Base-by-base conservation (phyloP, 2,329 filamentous ascomycete genomes). In the Aspergillus luchuensis region DNA sequence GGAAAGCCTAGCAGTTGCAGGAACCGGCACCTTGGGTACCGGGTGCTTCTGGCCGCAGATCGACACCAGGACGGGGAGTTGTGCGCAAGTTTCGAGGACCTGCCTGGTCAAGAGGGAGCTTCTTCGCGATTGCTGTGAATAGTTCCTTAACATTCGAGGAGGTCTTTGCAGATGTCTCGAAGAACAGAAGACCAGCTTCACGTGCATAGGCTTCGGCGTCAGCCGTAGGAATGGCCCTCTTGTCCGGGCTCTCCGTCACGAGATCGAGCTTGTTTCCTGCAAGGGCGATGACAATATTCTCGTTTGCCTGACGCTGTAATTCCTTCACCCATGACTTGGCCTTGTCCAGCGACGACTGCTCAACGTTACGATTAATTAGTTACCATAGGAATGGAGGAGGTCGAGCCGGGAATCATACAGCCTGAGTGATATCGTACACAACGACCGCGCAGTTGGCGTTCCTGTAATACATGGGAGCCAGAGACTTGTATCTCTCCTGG, bases 311-410 rank as follows among this genome's bases (percentile, higher is more conserved):
- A 75, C 95, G 89, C 80, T 99, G 95, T 58, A 99, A 88, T 78
- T 99, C 95, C 82, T 98, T 98, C 61, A 99, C 94, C 95, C 95
- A 99, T 48, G 93, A 91, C 80, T 99, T 99, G 70, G 96, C 96
- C 84, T 99, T 99, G 80, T 99, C 96, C 73, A 99, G 84, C 51
- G 95, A 99, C 67, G 93, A 87, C 95, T 99, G 59, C 68, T 65
- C 21, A 19, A 17, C n/a, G 21, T 52, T 55, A 43, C 17, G 48
- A 15, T 13, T 8, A 15, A 43, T 64, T 64, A 64, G 62, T 38
- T 43, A 51, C 38, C 36, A n/a, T 30, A 15, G 53, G 25, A 38
- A 28, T 48, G 61, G 28, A 8, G 10, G 50, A 39, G 41, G n/a
- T 39, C 45, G 50, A 25, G 54, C 48, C 56, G 25, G 33, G 56